These are phyloP conservation scores for Candida namnaoensis DNA, from an alignment of 805 yeast species.

Conservation along the genomic window DNA sequence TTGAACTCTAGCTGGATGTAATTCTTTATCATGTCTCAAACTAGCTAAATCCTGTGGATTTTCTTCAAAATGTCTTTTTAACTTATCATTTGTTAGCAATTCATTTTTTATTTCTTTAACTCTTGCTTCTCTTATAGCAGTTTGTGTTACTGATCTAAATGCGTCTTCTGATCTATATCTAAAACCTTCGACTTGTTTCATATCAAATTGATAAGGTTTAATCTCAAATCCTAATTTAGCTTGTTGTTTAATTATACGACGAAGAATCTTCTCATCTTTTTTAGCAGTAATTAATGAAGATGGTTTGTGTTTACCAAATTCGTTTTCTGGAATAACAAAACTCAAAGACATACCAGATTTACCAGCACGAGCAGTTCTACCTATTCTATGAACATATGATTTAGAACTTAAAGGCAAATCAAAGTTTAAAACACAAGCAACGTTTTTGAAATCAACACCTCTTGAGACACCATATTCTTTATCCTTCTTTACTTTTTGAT, in stretches of 20 bases:
- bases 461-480: constrained; percentile 90
- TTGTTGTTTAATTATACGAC: constrained; percentile 71
- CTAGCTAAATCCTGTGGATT: constrained; percentile 89
- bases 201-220: constrained; percentile 85
- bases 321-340: constrained; percentile 76
- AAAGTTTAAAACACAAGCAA: constrained; percentile 92
- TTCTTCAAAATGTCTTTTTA: constrained; percentile 92
- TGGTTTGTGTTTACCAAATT: constrained; percentile 82
- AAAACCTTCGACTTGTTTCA: constrained; percentile 89
- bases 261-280: constrained; percentile 79
- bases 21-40: constrained; percentile 85
- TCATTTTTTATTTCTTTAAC: constrained; percentile 83
- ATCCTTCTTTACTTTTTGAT: constrained; percentile 38
- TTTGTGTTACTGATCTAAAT: constrained; percentile 86
- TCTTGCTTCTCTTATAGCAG: constrained; percentile 89
- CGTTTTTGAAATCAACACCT: constrained; percentile 94
- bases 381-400: constrained; percentile 87
- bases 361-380: constrained; percentile 97
- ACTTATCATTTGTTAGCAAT: constrained; percentile 77
- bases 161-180: constrained; percentile 97
- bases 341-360: constrained; percentile 92
- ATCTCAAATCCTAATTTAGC: constrained; percentile 62
- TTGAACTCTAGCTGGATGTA: constrained; percentile 77
- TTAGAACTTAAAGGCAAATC: constrained; percentile 87
- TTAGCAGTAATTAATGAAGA: constrained; percentile 65